phyloP scores from a whole-genome alignment of 306 rosid species.

The Amphicarpaea edgeworthii region DNA sequence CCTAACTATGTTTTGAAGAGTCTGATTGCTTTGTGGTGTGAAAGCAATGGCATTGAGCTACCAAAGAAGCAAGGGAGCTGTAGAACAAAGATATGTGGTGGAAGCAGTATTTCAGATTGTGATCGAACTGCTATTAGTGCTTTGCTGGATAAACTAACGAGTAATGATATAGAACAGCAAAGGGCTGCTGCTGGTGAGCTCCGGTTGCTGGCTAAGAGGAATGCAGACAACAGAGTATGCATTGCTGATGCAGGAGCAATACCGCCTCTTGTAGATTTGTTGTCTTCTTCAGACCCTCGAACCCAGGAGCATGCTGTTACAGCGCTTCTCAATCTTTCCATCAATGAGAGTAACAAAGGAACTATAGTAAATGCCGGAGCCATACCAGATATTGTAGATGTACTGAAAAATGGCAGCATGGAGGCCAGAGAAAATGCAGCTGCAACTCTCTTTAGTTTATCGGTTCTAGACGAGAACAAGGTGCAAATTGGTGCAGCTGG shows the following conservation, averaged over 20 bases:
- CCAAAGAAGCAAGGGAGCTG: conserved; percentile 81
- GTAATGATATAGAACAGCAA: conserved; percentile 77
- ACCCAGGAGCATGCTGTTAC: conserved; percentile 98
- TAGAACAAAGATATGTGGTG: conserved; percentile 71
- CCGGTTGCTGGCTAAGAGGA: conserved; percentile 95
- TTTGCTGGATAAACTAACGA: conserved; percentile 68
- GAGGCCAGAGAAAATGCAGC: conserved; percentile 99
- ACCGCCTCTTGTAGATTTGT: conserved; percentile 85
- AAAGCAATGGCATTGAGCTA: conserved; percentile 92
- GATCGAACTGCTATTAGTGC: conserved; percentile 69
- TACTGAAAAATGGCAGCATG: conserved; percentile 89
- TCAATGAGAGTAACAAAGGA: conserved; percentile 88
- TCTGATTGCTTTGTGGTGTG: conserved; percentile 94
- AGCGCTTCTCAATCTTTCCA: conserved; percentile 94
- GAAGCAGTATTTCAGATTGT: conserved; percentile 79
- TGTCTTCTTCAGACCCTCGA: conserved; percentile 82
- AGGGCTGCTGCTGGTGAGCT: conserved; percentile 97
- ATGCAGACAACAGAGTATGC: conserved; percentile 91
- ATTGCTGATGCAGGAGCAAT: conserved; percentile 98
- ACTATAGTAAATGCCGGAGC: conserved; percentile 93
- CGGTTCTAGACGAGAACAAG: conserved; percentile 91
- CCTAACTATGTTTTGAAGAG: conserved; percentile 98
- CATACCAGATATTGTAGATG: conserved; percentile 92
- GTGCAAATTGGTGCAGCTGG: conserved; percentile 97
- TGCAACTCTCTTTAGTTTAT: conserved; percentile 95